These are phyloP conservation scores for Coemansia sp. DNA, from an alignment of 192 early-diverging fungal genomes.

Conservation along the genomic window DNA sequence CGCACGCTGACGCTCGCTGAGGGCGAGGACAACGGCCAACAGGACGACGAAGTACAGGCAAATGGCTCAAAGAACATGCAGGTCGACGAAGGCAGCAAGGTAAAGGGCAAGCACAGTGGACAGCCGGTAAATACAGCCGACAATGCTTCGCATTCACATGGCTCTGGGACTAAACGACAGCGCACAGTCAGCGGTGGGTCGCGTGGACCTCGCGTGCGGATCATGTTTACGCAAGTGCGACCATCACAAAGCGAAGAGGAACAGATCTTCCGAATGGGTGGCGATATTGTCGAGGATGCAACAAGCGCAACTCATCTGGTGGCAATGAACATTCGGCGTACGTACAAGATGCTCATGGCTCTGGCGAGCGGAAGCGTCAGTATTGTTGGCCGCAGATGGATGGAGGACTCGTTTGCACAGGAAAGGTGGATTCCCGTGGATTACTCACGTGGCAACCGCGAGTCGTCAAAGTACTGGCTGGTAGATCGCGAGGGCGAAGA, in stretches of 20 bases:
- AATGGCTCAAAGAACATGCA: background rate
- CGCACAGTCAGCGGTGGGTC: background rate
- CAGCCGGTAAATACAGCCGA: background rate
- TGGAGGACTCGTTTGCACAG: conserved; percentile 37
- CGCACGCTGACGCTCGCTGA: conserved; percentile 34
- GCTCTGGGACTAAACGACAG: background rate
- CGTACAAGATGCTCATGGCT: conserved; percentile 58
- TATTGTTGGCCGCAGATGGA: conserved; percentile 38
- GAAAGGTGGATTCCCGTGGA: conserved; percentile 35
- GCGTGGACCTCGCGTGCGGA: conserved; percentile 17
- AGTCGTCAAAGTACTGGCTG: conserved; percentile 19
- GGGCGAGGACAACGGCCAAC: conserved; percentile 33
- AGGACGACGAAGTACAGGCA: background rate
- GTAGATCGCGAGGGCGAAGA: conserved; percentile 27
- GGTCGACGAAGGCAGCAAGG: background rate
- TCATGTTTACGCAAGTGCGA: conserved; percentile 55
- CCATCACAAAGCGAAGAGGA: conserved; percentile 32
- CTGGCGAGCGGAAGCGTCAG: conserved; percentile 31
- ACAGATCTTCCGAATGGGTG: conserved; percentile 56
- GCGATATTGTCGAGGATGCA: conserved; percentile 50
- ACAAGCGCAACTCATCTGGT: conserved; percentile 61
- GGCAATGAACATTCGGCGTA: conserved; percentile 55
- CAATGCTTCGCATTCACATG: background rate
- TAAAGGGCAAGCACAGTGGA: conserved; percentile 26
- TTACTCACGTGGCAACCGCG: conserved; percentile 4